Evolutionary conservation across 768 basidiomycete species (phyloP).

Genomic region (Phanerodontia chrysosporium): DNA sequence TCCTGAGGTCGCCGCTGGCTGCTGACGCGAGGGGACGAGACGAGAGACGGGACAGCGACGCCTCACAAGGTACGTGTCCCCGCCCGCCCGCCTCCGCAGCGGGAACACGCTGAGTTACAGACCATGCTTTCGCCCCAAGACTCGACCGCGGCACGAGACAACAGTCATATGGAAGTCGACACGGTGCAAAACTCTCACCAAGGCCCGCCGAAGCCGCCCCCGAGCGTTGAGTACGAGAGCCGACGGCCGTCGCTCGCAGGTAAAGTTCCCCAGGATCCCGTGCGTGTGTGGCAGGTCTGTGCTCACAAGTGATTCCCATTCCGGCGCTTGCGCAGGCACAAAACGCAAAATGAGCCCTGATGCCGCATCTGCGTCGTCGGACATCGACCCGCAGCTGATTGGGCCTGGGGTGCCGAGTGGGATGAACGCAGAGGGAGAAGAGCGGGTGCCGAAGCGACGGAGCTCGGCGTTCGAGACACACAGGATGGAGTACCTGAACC

Average conservation of each 20-base stretch:
- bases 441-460: conserved; percentile 75
- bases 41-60: not conserved
- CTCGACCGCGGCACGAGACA: not conserved
- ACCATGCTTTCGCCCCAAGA: not conserved
- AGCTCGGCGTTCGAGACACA: conserved; percentile 81
- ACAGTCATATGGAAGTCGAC: conserved; percentile 13
- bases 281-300: conserved; percentile 9
- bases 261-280: not conserved
- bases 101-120: not conserved
- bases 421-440: conserved; percentile 56
- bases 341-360: conserved; percentile 84
- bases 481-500: conserved; percentile 66
- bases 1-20: conserved; percentile 22
- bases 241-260: conserved; percentile 13
- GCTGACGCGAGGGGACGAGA: conserved; percentile 11
- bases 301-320: conserved; percentile 14
- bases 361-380: conserved; percentile 55
- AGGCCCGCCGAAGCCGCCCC: not conserved
- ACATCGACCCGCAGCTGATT: conserved; percentile 61
- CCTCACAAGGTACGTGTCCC: conserved; percentile 1
- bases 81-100: not conserved
- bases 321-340: conserved; percentile 46
- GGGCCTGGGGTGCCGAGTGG: conserved; percentile 64
- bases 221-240: conserved; percentile 3
- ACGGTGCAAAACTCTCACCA: conserved; percentile 3